phyloP scores from a whole-genome alignment of 495 filamentous ascomycete species.

The Aspergillus sparsus region DNA sequence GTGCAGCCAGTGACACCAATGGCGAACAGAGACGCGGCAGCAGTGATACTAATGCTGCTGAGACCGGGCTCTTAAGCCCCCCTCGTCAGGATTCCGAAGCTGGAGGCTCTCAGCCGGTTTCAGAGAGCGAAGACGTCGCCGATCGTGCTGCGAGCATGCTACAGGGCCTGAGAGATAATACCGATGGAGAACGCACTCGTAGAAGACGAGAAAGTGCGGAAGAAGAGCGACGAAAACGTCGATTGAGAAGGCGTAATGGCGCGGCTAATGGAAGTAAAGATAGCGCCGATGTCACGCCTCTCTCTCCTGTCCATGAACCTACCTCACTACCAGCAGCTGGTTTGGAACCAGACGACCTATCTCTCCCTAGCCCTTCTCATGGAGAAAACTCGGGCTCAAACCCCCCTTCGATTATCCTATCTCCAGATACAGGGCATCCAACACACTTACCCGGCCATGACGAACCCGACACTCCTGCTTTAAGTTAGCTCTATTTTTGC shows the following conservation, averaged over 20 bases:
- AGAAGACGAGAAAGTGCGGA: constrained; percentile 68
- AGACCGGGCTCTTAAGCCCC: constrained; percentile 43
- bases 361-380: constrained; percentile 30
- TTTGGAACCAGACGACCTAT: constrained; percentile 26
- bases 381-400: constrained; percentile 28
- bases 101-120: constrained; percentile 42
- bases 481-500: constrained; percentile 27
- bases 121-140: constrained; percentile 72
- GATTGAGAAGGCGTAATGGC: constrained; percentile 58
- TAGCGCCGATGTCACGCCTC: constrained; percentile 40
- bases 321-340: constrained; percentile 31
- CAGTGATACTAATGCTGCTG: constrained; percentile 29
- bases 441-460: constrained; percentile 26
- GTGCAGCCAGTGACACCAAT: constrained; percentile 29
- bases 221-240: constrained; percentile 63
- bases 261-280: constrained; percentile 50
- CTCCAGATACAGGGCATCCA: constrained; percentile 31
- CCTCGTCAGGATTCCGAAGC: constrained; percentile 37
- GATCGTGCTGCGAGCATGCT: constrained; percentile 80
- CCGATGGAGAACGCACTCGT: constrained; percentile 58
- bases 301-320: constrained; percentile 41
- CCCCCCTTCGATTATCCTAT: constrained; percentile 42
- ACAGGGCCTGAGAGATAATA: constrained; percentile 72
- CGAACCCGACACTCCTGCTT: constrained; percentile 8
- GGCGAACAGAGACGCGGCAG: constrained; percentile 28